Percentiles rank a stretch among this genome's conserved stretches.
Evolutionary conservation across 2,329 filamentous ascomycete species (phyloP).

Genomic region (Ceratocystis cacaofunesta): DNA sequence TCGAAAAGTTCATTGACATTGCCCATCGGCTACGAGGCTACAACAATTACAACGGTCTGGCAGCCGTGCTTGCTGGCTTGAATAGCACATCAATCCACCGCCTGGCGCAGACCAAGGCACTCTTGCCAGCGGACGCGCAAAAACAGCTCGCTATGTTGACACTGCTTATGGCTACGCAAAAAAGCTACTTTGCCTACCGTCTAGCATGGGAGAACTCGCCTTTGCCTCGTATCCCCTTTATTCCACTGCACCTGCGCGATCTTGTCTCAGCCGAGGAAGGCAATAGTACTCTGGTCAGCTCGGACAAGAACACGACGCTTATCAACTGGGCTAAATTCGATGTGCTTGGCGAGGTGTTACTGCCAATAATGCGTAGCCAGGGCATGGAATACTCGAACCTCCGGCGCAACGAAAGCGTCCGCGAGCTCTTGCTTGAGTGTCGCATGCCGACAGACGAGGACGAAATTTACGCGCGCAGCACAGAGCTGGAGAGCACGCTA

Average conservation of each 20-base stretch:
- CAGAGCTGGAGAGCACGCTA: slow-evolving; percentile 40
- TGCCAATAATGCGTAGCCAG: slow-evolving; percentile 85
- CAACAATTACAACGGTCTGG: slow-evolving; percentile 94
- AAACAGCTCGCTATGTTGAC: slow-evolving; percentile 80
- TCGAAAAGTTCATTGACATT: slow-evolving; percentile 93
- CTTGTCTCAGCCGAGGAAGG: slow-evolving; percentile 85
- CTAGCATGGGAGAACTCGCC: slow-evolving; percentile 94
- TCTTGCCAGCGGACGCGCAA: slow-evolving; percentile 56
- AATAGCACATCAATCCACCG: slow-evolving; percentile 78
- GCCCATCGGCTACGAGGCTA: slow-evolving; percentile 72
- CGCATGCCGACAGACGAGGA: slow-evolving; percentile 76
- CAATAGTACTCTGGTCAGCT: slow-evolving; percentile 73
- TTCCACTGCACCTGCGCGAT: slow-evolving; percentile 78
- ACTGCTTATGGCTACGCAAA: slow-evolving; percentile 83
- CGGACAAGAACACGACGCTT: slow-evolving; percentile 41
- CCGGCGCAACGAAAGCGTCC: slow-evolving; percentile 51
- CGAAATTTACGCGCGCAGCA: slow-evolving; percentile 50
- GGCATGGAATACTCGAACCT: slow-evolving; percentile 65
- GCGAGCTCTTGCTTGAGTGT: slow-evolving; percentile 66
- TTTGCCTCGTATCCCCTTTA: slow-evolving; percentile 78
- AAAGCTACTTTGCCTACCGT: slow-evolving; percentile 89
- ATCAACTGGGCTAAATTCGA: slow-evolving; percentile 99
- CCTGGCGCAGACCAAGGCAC: slow-evolving; percentile 59
- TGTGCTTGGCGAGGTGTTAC: slow-evolving; percentile 78
- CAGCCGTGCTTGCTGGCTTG: slow-evolving; percentile 85